Evolutionary conservation across 768 basidiomycete species (phyloP), one percentile per base, ranked within the genome.

Genomic region (Tulasnella sp.): DNA sequence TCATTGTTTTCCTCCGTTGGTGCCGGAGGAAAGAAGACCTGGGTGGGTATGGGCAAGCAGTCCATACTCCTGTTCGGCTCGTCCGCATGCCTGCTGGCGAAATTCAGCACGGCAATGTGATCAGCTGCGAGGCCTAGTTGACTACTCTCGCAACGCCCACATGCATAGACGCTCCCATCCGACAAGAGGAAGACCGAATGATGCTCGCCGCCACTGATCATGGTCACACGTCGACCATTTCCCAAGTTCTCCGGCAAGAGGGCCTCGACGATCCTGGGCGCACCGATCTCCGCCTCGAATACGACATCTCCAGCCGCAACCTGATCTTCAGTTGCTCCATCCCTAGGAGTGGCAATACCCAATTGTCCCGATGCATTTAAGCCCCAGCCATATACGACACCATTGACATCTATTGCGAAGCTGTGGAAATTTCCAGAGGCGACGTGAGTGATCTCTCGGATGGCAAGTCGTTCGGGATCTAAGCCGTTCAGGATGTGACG

Each of bases 351-450:
- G 34, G n/a, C 9, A 41, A 55, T 53, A 21, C 80, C 86, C 3
- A 77, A 76, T 64, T 95, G 81, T 63, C 87, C 83, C 59, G 85
- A 80, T 34, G 88, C 75, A 71, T 98, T 96, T 61, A 93, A 75
- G n/a, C 95, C 95, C 95, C 95, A 97, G 11, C 82, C 91, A 84
- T 85, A 97, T 8, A 95, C 86, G 51, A 78, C 80, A 27, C 91
- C 93, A 4, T 76, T 73, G 54, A 86, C 80, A 69, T 92, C 86
- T 59, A 97, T 82, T 2, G 93, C 94, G 67, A 96, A 97, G 0
- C 91, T 94, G 67, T 89, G 86, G 71, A 83, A 88, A 53, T 78
- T 78, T 5, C 95, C 94, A 0, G 91, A 80, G 3, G 91, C 91
- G 62, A 97, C 74, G 43, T 73, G 73, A 11, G 84, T 82, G 47